phyloP scores from a whole-genome alignment of 2,329 filamentous ascomycete genomes.

The Fusarium pilosicola region DNA sequence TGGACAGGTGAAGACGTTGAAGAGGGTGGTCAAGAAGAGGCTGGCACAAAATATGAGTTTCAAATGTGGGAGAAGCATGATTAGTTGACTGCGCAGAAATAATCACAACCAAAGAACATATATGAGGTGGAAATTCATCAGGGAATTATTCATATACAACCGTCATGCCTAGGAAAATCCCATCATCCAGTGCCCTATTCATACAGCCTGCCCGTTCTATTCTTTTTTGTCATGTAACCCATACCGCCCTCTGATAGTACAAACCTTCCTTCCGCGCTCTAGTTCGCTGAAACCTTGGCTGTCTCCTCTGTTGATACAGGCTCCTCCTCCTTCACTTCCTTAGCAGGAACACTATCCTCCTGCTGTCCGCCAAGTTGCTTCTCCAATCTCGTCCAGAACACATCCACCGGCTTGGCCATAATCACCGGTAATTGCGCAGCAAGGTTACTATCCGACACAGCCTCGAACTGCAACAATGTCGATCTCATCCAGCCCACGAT shows the following conservation, averaged over 20 bases:
- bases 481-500: constrained; percentile 67
- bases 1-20: constrained; percentile 75
- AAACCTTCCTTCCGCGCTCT: constrained; percentile 11
- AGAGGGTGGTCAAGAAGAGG: constrained; percentile 69
- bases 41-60: constrained; percentile 73
- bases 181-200: constrained; percentile 26
- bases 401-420: constrained; percentile 49
- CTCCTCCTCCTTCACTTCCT: constrained; percentile 35
- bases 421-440: constrained; percentile 47
- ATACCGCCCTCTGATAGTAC: constrained; percentile 41
- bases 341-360: constrained; percentile 27
- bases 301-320: constrained; percentile 11
- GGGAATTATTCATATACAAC: constrained; percentile 32
- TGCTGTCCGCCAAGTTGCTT: constrained; percentile 51
- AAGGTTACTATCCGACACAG: constrained; percentile 57
- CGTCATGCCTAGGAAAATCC: constrained; percentile 15
- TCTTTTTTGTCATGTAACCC: constrained; percentile 13
- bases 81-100: neutral
- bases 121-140: constrained; percentile 33
- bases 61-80: constrained; percentile 74
- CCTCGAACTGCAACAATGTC: constrained; percentile 59
- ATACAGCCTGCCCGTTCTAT: constrained; percentile 29
- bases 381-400: constrained; percentile 58
- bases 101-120: constrained; percentile 11
- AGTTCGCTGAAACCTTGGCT: constrained; percentile 39